Evolutionary conservation across 768 basidiomycete species (phyloP).

Genomic region (Xerocomellus intermedius): DNA sequence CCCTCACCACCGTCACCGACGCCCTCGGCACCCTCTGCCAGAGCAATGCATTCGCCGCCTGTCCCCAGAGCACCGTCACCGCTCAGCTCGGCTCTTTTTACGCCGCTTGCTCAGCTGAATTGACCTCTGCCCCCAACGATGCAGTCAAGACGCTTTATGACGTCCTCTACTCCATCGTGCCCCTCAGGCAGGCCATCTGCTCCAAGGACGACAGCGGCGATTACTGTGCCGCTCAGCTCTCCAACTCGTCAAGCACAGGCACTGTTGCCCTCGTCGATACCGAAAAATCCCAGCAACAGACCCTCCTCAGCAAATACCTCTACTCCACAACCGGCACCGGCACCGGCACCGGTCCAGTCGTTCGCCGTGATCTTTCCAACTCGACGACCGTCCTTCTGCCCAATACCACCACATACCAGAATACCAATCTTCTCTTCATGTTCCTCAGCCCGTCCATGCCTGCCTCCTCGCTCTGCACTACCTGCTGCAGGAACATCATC

Average conservation of each 20-base stretch:
- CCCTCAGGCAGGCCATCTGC: constrained; percentile 70
- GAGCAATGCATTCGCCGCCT: constrained; percentile 42
- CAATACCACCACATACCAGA: constrained; percentile 52
- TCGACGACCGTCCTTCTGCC: constrained; percentile 39
- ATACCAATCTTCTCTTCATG: constrained; percentile 76
- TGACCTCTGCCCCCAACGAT: constrained; percentile 48
- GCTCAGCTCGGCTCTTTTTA: constrained; percentile 67
- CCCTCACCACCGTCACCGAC: constrained; percentile 45
- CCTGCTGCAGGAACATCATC: constrained; percentile 79
- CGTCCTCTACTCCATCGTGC: constrained; percentile 66
- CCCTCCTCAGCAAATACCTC: constrained; percentile 26
- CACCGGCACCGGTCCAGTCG: constrained; percentile 12
- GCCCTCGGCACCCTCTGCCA: constrained; percentile 59
- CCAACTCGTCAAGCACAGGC: constrained; percentile 28
- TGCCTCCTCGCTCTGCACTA: constrained; percentile 63
- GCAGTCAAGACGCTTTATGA: constrained; percentile 74
- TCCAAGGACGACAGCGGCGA: constrained; percentile 65
- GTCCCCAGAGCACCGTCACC: constrained; percentile 59
- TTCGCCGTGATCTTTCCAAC: constrained; percentile 28
- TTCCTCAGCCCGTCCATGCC: constrained; percentile 58
- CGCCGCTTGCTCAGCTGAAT: constrained; percentile 65
- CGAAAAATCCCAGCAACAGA: constrained; percentile 7
- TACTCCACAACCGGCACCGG: constrained; percentile 20
- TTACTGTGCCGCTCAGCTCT: constrained; percentile 64
- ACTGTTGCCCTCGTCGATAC: constrained; percentile 10